Percentiles rank a stretch among this genome's conserved stretches.
These are phyloP conservation scores for Prunus padus DNA, from an alignment of 306 rosid species.

Conservation along the genomic window DNA sequence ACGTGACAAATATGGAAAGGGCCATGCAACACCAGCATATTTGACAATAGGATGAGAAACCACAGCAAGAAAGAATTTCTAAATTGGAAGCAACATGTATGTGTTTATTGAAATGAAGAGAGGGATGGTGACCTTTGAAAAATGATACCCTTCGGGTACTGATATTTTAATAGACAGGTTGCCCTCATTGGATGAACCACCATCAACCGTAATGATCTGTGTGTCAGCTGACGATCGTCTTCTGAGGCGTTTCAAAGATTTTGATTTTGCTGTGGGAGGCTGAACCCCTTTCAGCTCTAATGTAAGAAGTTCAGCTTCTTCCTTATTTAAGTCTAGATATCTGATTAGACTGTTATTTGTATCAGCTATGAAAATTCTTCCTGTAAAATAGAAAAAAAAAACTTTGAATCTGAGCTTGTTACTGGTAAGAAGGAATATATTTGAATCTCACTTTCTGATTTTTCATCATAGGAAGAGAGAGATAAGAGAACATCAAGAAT, in stretches of 20 bases:
- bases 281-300: slow-evolving; percentile 84
- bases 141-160: slow-evolving; percentile 78
- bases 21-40: not conserved
- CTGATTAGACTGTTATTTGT: slow-evolving; percentile 88
- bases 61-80: not conserved
- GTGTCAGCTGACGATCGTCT: slow-evolving; percentile 78
- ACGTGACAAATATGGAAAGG: slow-evolving; percentile 10
- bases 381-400: slow-evolving; percentile 37
- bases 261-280: slow-evolving; percentile 66
- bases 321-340: slow-evolving; percentile 62
- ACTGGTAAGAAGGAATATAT: not conserved
- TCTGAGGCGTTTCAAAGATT: slow-evolving; percentile 65
- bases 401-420: not conserved
- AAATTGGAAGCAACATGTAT: slow-evolving; percentile 3
- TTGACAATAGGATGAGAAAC: slow-evolving; percentile 9
- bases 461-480: too few relatives aligned
- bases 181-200: slow-evolving; percentile 74
- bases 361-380: slow-evolving; percentile 83
- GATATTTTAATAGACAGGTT: slow-evolving; percentile 60
- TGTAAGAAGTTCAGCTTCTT: slow-evolving; percentile 54
- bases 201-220: slow-evolving; percentile 49
- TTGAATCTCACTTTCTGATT: not conserved
- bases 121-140: slow-evolving; percentile 67
- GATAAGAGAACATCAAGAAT: too few relatives aligned
- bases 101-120: not conserved